These are phyloP conservation scores for Periglandula ipomoeae DNA, from an alignment of 2,329 filamentous ascomycete species.

Conservation along the genomic window DNA sequence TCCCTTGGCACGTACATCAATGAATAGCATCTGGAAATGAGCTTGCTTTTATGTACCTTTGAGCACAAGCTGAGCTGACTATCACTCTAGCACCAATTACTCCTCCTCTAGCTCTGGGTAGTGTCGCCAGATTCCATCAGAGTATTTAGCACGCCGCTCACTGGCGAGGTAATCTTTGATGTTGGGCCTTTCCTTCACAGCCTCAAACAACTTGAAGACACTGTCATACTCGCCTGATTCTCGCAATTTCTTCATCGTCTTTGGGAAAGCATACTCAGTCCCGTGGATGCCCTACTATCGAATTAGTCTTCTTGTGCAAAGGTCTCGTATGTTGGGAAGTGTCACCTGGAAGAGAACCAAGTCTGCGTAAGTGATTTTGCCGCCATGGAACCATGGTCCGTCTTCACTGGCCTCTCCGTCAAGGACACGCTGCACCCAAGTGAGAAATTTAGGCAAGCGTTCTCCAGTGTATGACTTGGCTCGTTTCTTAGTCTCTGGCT, in stretches of 20 bases:
- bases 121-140: constrained; percentile 58
- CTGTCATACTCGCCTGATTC: constrained; percentile 46
- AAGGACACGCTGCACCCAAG: constrained; percentile 60
- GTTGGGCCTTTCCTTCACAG: constrained; percentile 51
- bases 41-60: too few relatives aligned
- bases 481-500: constrained; percentile 50
- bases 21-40: too few relatives aligned
- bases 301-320: constrained; percentile 9
- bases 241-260: constrained; percentile 48
- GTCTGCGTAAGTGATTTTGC: constrained; percentile 60
- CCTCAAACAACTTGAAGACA: constrained; percentile 56
- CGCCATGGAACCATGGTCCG: constrained; percentile 57
- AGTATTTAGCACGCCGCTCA: constrained; percentile 51
- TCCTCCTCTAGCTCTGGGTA: constrained; percentile 61
- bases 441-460: constrained; percentile 63
- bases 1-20: too few relatives aligned
- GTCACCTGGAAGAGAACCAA: constrained; percentile 63
- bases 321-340: too few relatives aligned
- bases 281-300: constrained; percentile 42
- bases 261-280: constrained; percentile 59
- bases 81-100: neutral
- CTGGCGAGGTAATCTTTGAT: constrained; percentile 63
- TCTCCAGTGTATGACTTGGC: constrained; percentile 48
- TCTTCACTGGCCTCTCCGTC: constrained; percentile 43
- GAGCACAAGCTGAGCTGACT: too few relatives aligned